Base-by-base conservation (phyloP, 495 filamentous ascomycete species). In the Wilcoxina mikolae region DNA sequence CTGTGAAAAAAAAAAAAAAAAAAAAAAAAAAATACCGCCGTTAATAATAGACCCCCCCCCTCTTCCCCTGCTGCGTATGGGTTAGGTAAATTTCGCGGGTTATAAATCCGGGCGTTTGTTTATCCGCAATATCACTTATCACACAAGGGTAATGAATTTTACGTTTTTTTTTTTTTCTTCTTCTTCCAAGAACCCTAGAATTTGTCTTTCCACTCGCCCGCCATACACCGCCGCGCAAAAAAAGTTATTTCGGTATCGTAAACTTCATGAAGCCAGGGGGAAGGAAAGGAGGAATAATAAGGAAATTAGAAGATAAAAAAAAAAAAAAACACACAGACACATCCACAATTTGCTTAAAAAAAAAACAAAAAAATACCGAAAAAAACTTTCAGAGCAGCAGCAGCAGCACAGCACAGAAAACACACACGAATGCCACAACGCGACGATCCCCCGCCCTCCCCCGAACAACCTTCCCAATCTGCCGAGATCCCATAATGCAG, bases 311-410 rank as follows among this genome's bases (percentile, higher is more conserved):
- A 56, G 48, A 53, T 53, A 66, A 62, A 38, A 52, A 22, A 59
- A 56, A 56, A 59, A 60, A 62, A 58, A 57, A 55, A 66, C 56
- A 52, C 56, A 65, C 56, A 59, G 59, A 56, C 46, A 55, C 56
- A 58, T 28, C 51, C 52, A 28, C 49, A 29, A 60, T 57, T 56
- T 46, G 46, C 43, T 53, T 60, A 43, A 46, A 54, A 58, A 56
- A 60, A 65, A 67, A 67, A 55, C 59, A 61, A 66, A 58, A 56
- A 67, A 64, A 53, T 12, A 20, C 39, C 39, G 20, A 43, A 4
- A 4, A 43, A 43, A 10, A 43, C 7, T 20, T 4, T 4, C 39
- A 35, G 31, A 35, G 31, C 31, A 35, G 31, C 15, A 15, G 15
- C 7, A 35, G 31, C 7, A 35, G 7, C 7, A 7, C 15, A 15